These are phyloP conservation scores for Emmonsiellopsis sp. DNA, from an alignment of 2,329 filamentous ascomycete genomes.

Conservation along the genomic window DNA sequence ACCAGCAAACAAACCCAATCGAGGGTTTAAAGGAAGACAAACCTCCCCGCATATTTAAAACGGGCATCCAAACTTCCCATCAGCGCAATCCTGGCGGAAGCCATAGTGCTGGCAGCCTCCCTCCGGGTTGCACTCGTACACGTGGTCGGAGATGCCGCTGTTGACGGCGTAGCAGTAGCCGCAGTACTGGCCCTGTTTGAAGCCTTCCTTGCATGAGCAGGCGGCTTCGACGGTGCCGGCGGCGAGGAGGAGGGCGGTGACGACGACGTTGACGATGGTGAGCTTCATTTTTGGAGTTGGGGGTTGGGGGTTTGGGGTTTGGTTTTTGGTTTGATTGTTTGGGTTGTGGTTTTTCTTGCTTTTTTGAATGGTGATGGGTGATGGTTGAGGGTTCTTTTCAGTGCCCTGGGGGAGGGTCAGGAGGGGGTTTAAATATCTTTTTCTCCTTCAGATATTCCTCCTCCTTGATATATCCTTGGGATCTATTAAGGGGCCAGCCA, in stretches of 20 bases:
- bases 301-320: not conserved
- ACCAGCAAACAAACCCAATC: not conserved
- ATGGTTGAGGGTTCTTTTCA: not conserved
- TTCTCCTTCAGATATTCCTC: too few species aligned
- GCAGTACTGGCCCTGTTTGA: slow-evolving; percentile 1
- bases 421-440: too few species aligned
- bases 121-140: not conserved
- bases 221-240: not conserved
- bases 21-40: not conserved
- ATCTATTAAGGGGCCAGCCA: too few species aligned
- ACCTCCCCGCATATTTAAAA: not conserved
- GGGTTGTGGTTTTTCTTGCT: not conserved
- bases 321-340: not conserved
- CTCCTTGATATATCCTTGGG: too few species aligned
- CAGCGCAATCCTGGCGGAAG: not conserved
- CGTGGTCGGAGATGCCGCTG: not conserved
- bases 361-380: not conserved
- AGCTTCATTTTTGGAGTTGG: not conserved
- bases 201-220: not conserved
- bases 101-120: not conserved
- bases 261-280: not conserved
- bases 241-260: not conserved
- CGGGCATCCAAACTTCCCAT: not conserved
- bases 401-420: too few species aligned
- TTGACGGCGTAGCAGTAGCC: not conserved